phyloP scores from a whole-genome alignment of 768 basidiomycete genomes.

The Mrakia blollopis region DNA sequence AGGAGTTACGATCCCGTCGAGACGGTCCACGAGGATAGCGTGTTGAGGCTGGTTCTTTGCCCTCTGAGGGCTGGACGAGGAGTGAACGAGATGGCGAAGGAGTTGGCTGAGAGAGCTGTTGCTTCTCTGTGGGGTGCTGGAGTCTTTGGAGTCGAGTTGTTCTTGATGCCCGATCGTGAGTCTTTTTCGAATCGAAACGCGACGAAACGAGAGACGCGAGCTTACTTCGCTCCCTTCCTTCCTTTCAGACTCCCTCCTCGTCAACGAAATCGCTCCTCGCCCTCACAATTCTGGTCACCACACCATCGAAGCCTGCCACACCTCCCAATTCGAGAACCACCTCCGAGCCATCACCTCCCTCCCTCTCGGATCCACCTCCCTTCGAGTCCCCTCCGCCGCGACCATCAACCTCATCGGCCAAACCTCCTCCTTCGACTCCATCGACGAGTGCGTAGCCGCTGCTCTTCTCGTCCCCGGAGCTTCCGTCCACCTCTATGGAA shows the following conservation, averaged over 20 bases:
- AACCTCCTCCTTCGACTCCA: constrained; percentile 54
- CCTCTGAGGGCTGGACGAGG: constrained; percentile 57
- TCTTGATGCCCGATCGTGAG: constrained; percentile 78
- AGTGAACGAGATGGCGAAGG: constrained; percentile 58
- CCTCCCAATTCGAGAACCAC: constrained; percentile 96
- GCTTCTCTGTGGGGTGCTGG: constrained; percentile 76
- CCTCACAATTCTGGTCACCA: constrained; percentile 99
- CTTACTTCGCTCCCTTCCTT: not conserved
- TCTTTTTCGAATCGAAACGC: constrained; percentile 9
- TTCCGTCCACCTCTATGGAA: constrained; percentile 88
- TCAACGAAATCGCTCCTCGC: constrained; percentile 97
- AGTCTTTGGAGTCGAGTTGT: constrained; percentile 98
- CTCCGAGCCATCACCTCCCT: constrained; percentile 86
- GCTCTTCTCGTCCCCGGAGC: constrained; percentile 71
- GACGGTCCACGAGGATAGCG: constrained; percentile 87
- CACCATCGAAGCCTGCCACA: constrained; percentile 94
- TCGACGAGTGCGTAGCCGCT: constrained; percentile 54
- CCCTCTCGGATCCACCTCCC: constrained; percentile 78
- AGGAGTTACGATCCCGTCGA: constrained; percentile 86
- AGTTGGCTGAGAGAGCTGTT: constrained; percentile 74
- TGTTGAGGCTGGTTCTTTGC: constrained; percentile 87
- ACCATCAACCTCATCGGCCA: constrained; percentile 96
- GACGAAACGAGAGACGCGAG: not conserved
- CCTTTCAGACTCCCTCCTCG: constrained; percentile 60
- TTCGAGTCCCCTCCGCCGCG: constrained; percentile 77